Evolutionary conservation across 148 eudicot species (phyloP).

Genomic region (Dysphania ambrosioides): DNA sequence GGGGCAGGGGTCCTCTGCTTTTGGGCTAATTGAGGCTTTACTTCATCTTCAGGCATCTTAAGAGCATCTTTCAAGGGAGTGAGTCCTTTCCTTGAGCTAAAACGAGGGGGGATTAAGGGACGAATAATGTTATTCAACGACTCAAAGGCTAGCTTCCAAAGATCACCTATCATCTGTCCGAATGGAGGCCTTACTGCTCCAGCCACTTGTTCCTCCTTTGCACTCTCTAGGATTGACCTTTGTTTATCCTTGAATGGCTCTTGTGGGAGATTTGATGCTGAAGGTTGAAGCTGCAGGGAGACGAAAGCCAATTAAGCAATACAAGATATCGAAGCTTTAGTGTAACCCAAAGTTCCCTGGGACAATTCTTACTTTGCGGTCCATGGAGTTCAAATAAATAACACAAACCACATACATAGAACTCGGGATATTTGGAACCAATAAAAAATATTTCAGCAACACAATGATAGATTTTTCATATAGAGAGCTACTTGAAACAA

Average conservation of each 20-base stretch:
- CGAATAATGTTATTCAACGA: slow-evolving; percentile 33
- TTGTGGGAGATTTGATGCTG: slow-evolving; percentile 33
- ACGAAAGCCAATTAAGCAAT: not conserved
- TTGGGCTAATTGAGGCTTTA: slow-evolving; percentile 38
- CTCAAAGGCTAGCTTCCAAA: slow-evolving; percentile 55
- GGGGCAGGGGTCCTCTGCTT: slow-evolving; percentile 72
- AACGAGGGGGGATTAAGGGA: slow-evolving; percentile 44
- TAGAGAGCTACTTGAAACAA: not conserved
- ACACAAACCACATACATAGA: not conserved
- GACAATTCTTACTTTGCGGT: not conserved
- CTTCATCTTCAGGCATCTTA: slow-evolving; percentile 72
- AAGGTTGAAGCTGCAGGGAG: slow-evolving; percentile 40
- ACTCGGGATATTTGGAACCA: not conserved
- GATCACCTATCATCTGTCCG: slow-evolving; percentile 56
- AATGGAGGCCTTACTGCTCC: slow-evolving; percentile 77
- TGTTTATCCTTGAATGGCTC: slow-evolving; percentile 40
- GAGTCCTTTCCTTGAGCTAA: slow-evolving; percentile 42
- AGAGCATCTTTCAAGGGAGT: slow-evolving; percentile 75
- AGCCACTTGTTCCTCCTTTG: slow-evolving; percentile 46
- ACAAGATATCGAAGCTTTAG: not conserved
- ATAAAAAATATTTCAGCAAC: not conserved
- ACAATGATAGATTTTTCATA: not conserved
- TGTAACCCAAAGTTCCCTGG: not conserved
- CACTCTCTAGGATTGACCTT: slow-evolving; percentile 33
- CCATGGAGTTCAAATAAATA: not conserved